These are phyloP conservation scores for Aspergillus quadrilineatus DNA, from an alignment of 2,329 filamentous ascomycete genomes.

Conservation along the genomic window DNA sequence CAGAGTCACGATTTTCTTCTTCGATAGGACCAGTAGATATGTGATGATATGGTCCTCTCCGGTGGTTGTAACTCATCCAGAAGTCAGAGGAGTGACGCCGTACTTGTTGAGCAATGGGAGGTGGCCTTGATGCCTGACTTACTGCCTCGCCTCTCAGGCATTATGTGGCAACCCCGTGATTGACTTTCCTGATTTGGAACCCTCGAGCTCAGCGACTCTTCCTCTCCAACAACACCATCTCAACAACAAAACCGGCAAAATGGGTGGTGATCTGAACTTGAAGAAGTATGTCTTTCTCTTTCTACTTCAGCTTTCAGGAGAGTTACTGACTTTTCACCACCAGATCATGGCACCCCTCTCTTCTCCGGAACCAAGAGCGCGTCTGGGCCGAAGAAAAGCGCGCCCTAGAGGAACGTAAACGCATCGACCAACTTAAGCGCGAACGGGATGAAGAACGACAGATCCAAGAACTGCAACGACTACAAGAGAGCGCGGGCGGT, in stretches of 20 bases:
- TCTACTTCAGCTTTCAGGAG: background rate
- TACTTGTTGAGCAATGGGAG: too few relatives aligned
- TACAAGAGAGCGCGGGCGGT: slow-evolving; percentile 86
- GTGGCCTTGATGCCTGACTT: too few relatives aligned
- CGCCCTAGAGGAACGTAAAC: slow-evolving; percentile 91
- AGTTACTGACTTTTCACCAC: slow-evolving; percentile 10
- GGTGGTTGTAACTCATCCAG: too few relatives aligned
- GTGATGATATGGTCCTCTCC: too few relatives aligned
- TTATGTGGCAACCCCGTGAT: slow-evolving; percentile 2
- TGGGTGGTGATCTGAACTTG: slow-evolving; percentile 93
- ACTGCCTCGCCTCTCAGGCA: too few relatives aligned
- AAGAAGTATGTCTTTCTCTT: slow-evolving; percentile 62
- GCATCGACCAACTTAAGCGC: slow-evolving; percentile 84
- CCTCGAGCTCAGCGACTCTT: background rate
- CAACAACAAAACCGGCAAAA: slow-evolving; percentile 49
- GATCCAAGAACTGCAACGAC: slow-evolving; percentile 83
- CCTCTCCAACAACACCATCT: background rate
- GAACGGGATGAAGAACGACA: slow-evolving; percentile 92
- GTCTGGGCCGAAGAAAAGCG: slow-evolving; percentile 92
- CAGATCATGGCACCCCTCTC: slow-evolving; percentile 83
- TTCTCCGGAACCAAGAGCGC: slow-evolving; percentile 84
- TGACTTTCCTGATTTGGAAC: slow-evolving; percentile 2
- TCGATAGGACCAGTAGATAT: too few relatives aligned
- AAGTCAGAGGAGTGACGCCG: too few relatives aligned
- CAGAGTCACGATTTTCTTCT: too few relatives aligned